These are phyloP conservation scores for Rosa chinensis DNA, from an alignment of 306 rosid genomes.

Conservation along the genomic window DNA sequence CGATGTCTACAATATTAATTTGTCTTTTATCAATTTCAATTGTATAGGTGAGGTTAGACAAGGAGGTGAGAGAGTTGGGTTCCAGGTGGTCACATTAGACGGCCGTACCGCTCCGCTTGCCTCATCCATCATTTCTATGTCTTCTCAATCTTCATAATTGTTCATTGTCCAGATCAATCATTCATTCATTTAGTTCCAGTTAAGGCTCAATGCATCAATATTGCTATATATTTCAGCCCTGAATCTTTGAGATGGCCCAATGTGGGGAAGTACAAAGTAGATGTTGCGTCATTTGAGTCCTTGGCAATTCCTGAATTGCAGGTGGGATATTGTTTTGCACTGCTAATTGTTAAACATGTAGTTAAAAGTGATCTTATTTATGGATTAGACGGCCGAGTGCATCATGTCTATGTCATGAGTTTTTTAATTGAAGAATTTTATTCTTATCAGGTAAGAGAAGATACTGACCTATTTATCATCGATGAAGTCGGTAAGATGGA, in stretches of 20 bases:
- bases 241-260: slow-evolving; percentile 73
- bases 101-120: slow-evolving; percentile 73
- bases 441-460: too few species aligned
- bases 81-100: slow-evolving; percentile 74
- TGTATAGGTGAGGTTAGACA: slow-evolving; percentile 70
- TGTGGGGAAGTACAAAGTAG: slow-evolving; percentile 81
- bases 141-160: neutral
- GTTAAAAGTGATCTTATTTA: too few species aligned
- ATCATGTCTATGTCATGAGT: too few species aligned
- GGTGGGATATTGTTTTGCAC: slow-evolving; percentile 36
- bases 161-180: too few species aligned
- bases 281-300: slow-evolving; percentile 73
- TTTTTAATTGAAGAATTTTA: too few species aligned
- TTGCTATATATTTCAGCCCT: slow-evolving; percentile 38
- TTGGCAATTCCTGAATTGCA: slow-evolving; percentile 77
- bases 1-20: neutral
- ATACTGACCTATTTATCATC: slow-evolving; percentile 70
- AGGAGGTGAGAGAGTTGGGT: slow-evolving; percentile 63
- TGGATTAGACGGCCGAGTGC: too few species aligned
- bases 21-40: neutral
- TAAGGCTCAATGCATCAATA: neutral
- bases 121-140: slow-evolving; percentile 61
- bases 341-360: neutral
- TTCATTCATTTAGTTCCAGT: neutral
- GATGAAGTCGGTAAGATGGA: slow-evolving; percentile 97